Evolutionary conservation across 176 grass and related monocot genomes (phyloP).

Genomic region (Bolboschoenus planiculmis): DNA sequence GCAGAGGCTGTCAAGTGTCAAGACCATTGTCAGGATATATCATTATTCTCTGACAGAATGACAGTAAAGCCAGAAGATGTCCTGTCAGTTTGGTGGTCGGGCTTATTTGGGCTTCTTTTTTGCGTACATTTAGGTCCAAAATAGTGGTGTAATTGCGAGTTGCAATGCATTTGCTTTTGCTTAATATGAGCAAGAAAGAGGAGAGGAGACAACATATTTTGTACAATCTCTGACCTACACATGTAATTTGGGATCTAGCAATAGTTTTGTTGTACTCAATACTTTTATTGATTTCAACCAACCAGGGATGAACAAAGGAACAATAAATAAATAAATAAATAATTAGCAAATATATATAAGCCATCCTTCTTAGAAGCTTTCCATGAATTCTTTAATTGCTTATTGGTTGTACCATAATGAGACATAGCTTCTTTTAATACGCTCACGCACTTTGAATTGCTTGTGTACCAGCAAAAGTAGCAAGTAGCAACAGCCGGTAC

Average conservation of each 20-base stretch:
- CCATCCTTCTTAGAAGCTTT: neutral
- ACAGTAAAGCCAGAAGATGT: neutral
- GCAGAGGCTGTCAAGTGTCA: no score
- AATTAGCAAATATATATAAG: neutral
- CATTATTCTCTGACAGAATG: no score
- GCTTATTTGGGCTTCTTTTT: neutral
- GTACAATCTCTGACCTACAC: no score
- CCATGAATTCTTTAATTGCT: neutral
- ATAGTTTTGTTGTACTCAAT: neutral
- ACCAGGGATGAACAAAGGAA: neutral
- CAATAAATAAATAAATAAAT: no score
- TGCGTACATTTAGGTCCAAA: neutral
- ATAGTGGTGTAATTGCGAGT: neutral
- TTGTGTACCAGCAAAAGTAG: neutral
- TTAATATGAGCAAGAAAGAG: neutral
- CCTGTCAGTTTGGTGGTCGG: neutral
- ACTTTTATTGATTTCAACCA: neutral
- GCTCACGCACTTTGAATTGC: neutral
- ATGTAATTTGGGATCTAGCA: neutral
- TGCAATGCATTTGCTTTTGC: neutral
- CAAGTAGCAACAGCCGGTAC: neutral
- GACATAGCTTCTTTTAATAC: constrained; percentile 1
- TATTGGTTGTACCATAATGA: neutral
- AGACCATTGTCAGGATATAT: no score
- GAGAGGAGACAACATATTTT: neutral